Evolutionary conservation across 306 rosid species (phyloP).

Genomic region (Quercus mongolica): DNA sequence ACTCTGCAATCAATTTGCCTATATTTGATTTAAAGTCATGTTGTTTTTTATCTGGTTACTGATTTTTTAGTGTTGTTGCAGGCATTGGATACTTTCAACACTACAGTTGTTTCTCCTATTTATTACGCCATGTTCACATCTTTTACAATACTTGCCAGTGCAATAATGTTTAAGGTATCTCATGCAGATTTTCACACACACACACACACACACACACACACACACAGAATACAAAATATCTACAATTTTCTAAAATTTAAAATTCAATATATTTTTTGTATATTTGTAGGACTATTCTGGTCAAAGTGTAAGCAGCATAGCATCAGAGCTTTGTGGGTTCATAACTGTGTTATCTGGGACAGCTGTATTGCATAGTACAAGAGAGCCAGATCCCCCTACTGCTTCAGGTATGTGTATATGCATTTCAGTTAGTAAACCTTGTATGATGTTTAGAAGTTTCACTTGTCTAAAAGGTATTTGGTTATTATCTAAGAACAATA

Average conservation of each 20-base stretch:
- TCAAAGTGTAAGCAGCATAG: slow-evolving; percentile 83
- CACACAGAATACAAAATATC: slow-evolving; percentile 7
- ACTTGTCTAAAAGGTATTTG: slow-evolving; percentile 1
- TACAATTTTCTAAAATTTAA: slow-evolving; percentile 8
- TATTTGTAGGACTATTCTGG: slow-evolving; percentile 74
- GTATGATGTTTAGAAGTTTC: slow-evolving; percentile 9
- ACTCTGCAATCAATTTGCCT: not conserved
- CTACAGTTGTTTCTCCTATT: slow-evolving; percentile 84
- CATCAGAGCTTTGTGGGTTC: slow-evolving; percentile 84
- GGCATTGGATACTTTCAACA: slow-evolving; percentile 89
- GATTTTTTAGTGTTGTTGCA: slow-evolving; percentile 30
- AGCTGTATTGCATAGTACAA: slow-evolving; percentile 66
- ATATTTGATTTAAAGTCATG: slow-evolving; percentile 15
- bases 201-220: no score
- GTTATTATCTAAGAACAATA: not conserved
- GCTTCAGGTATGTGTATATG: slow-evolving; percentile 50
- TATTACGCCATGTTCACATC: slow-evolving; percentile 89
- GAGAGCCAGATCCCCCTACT: slow-evolving; percentile 58
- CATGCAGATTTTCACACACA: not conserved
- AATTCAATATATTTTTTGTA: slow-evolving; percentile 25
- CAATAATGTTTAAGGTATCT: slow-evolving; percentile 88
- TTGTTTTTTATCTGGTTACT: not conserved
- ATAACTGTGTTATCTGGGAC: slow-evolving; percentile 86
- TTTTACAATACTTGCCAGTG: slow-evolving; percentile 84
- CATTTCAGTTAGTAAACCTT: slow-evolving; percentile 11